Evolutionary conservation across 1,284 basidiomycete genomes (phyloP).

Genomic region (Neonothopanus nambi): DNA sequence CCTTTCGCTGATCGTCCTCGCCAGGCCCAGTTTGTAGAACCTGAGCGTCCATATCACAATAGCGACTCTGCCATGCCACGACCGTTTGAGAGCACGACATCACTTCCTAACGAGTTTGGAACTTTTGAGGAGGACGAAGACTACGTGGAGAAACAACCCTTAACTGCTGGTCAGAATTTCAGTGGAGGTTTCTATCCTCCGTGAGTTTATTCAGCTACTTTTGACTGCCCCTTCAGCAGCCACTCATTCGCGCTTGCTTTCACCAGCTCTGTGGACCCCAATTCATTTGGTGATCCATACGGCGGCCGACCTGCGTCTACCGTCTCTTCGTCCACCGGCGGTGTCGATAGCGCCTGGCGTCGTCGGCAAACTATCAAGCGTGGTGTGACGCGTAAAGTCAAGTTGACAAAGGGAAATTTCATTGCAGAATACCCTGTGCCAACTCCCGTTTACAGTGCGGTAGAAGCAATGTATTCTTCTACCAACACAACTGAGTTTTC

Average conservation of each 20-base stretch:
- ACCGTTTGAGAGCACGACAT: conserved; percentile 53
- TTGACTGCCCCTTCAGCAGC: conserved; percentile 1
- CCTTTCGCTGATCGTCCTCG: conserved; percentile 70
- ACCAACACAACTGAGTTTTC: conserved; percentile 83
- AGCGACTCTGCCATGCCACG: conserved; percentile 40
- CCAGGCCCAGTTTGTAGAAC: conserved; percentile 61
- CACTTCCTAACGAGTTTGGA: conserved; percentile 56
- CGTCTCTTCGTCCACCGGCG: conserved; percentile 64
- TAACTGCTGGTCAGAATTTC: conserved; percentile 57
- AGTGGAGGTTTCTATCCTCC: conserved; percentile 71
- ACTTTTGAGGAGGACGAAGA: conserved; percentile 58
- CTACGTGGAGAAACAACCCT: conserved; percentile 68
- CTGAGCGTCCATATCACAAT: conserved; percentile 42
- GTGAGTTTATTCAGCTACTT: conserved; percentile 44
- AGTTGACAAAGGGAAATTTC: conserved; percentile 90
- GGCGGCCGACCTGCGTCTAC: conserved; percentile 56
- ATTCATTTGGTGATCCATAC: conserved; percentile 68
- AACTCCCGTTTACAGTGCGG: conserved; percentile 81
- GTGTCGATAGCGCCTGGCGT: conserved; percentile 76
- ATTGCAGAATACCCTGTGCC: conserved; percentile 92
- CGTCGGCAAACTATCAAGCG: conserved; percentile 90
- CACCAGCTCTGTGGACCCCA: conserved; percentile 59
- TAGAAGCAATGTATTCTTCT: conserved; percentile 77
- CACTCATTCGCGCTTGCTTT: conserved; percentile 8
- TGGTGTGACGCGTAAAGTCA: conserved; percentile 90